Evolutionary conservation across 208 protist species (phyloP), one percentile per base, ranked within the genome.

Genomic region (Trypanosoma cruzi): DNA sequence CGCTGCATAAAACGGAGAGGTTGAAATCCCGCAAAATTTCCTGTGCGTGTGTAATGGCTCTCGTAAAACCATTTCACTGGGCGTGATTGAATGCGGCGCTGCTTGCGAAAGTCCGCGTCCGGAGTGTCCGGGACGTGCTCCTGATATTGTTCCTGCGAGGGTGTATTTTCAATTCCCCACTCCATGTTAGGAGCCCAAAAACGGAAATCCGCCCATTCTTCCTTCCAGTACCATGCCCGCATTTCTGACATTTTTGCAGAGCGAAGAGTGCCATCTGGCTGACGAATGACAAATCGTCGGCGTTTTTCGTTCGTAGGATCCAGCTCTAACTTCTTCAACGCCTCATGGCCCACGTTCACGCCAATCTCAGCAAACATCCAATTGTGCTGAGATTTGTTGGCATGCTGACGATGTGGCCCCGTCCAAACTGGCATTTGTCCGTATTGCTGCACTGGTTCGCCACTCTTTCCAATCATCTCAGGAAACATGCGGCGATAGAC

Each of bases 191-290:
- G 93, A 7, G 88, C 93, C 90, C 93, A 97, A 81, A 97, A 97
- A 57, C 93, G 90, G 66, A 97, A 97, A 82, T 97, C 93, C 11
- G 93, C 93, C 93, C 93, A 97, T 77, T 97, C 89, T 77, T 97
- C 93, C 81, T 97, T 97, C 93, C 93, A 97, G 78, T 98, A 98
- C 90, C 92, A 98, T 31, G 92, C 92, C 26, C 92, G 90, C 89
- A 98, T 98, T 73, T 98, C 94, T n/a, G 92, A 97, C 92, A 96
- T 98, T 73, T 98, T 98, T 49, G 94, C 94, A 16, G 92, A 97
- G 34, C 94, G 89, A 79, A 98, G 81, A 59, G 92, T 94, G 14
- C 94, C 94, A 70, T 98, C 94, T 22, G 94, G 94, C 65, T 97
- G 94, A 11, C 92, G 81, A 65, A 98, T 94, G 42, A 98, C 79